Evolutionary conservation across 495 filamentous ascomycete species (phyloP).

Genomic region (Talaromyces borbonicus): DNA sequence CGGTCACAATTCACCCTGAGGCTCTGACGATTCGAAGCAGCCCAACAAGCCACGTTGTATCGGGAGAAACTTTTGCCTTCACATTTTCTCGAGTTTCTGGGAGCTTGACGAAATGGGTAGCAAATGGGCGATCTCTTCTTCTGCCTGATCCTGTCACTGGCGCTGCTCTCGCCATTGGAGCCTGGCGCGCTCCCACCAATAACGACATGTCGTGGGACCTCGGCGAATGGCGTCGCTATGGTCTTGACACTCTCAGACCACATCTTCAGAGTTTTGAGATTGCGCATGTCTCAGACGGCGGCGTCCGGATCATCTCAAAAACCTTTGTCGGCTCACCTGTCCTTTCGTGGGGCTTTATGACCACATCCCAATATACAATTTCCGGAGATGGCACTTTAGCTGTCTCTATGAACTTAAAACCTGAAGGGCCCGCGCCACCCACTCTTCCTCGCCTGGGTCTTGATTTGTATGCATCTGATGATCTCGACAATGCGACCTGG

Average conservation of each 20-base stretch:
- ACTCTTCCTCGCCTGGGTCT: slow-evolving; percentile 50
- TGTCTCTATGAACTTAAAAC: slow-evolving; percentile 24
- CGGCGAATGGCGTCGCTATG: slow-evolving; percentile 24
- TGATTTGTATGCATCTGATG: slow-evolving; percentile 31
- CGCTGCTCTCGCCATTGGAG: slow-evolving; percentile 18
- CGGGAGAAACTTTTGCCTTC: neutral
- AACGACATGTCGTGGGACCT: slow-evolving; percentile 47
- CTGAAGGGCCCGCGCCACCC: slow-evolving; percentile 37
- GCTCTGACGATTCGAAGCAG: neutral
- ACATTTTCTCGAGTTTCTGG: slow-evolving; percentile 14
- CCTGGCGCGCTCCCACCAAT: slow-evolving; percentile 49
- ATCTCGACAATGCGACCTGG: slow-evolving; percentile 38
- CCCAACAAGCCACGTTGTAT: neutral
- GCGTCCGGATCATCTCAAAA: slow-evolving; percentile 22
- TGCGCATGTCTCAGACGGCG: slow-evolving; percentile 21
- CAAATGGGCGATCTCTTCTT: slow-evolving; percentile 4
- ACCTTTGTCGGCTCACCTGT: slow-evolving; percentile 45
- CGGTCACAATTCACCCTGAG: neutral
- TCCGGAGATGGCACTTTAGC: slow-evolving; percentile 27
- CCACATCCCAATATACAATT: slow-evolving; percentile 40
- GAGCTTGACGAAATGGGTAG: slow-evolving; percentile 10
- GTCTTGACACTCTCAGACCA: slow-evolving; percentile 24
- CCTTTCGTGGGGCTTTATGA: slow-evolving; percentile 46
- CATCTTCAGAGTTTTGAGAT: slow-evolving; percentile 26
- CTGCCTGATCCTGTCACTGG: slow-evolving; percentile 6